These are phyloP conservation scores for Myrmaecium sp. DNA, from an alignment of 2,329 filamentous ascomycete species.

Conservation along the genomic window DNA sequence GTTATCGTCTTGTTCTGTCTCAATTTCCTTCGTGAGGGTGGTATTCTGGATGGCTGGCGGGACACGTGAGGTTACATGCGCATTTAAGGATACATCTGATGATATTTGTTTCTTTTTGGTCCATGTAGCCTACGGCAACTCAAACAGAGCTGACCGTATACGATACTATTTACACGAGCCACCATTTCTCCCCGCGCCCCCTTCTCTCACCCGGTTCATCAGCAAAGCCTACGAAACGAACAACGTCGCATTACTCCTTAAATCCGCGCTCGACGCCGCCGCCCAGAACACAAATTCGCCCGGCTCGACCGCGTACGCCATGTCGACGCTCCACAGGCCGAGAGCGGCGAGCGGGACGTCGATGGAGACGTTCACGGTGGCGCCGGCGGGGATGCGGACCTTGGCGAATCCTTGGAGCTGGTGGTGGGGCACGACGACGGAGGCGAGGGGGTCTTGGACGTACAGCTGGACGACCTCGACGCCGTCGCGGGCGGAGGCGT, in stretches of 20 bases:
- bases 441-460: slow-evolving; percentile 43
- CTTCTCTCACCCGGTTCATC: slow-evolving; percentile 1
- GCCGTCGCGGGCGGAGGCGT: slow-evolving; percentile 38
- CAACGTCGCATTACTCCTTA: slow-evolving; percentile 39
- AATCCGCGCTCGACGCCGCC: slow-evolving; percentile 40
- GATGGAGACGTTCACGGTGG: slow-evolving; percentile 37
- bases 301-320: slow-evolving; percentile 59
- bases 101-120: too few species aligned
- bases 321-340: slow-evolving; percentile 39
- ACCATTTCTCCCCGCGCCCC: too few species aligned
- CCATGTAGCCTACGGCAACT: too few species aligned
- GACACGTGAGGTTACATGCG: too few species aligned
- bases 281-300: slow-evolving; percentile 48
- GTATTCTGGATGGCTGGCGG: too few species aligned
- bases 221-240: slow-evolving; percentile 24
- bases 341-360: slow-evolving; percentile 33
- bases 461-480: slow-evolving; percentile 55
- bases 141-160: too few species aligned
- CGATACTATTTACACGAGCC: too few species aligned
- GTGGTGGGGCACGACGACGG: slow-evolving; percentile 47
- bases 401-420: slow-evolving; percentile 52
- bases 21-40: too few species aligned
- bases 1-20: too few species aligned
- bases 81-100: too few species aligned
- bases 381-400: slow-evolving; percentile 41